These are phyloP conservation scores for Liquidambar formosana DNA, from an alignment of 164 flowering plant genomes.

Conservation along the genomic window DNA sequence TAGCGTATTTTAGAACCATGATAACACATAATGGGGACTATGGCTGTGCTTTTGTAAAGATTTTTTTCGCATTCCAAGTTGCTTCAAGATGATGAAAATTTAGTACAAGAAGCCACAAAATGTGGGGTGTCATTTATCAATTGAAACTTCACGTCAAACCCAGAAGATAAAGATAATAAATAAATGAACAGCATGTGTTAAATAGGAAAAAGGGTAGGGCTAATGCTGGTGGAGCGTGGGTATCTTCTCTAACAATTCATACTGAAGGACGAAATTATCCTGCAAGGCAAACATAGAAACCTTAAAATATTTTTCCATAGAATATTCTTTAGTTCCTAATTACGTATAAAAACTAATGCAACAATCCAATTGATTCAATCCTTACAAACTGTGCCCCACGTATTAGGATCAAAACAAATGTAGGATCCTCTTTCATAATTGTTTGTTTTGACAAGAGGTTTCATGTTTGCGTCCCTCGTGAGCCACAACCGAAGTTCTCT, in stretches of 20 bases:
- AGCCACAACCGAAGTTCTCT: slow-evolving; percentile 38
- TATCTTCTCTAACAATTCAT: slow-evolving; percentile 41
- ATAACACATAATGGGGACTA: too few relatives aligned
- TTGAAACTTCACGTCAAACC: too few relatives aligned
- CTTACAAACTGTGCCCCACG: slow-evolving; percentile 41
- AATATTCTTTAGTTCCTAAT: neutral
- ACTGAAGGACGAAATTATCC: slow-evolving; percentile 43
- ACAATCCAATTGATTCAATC: slow-evolving; percentile 12
- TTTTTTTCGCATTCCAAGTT: too few relatives aligned
- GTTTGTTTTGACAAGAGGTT: slow-evolving; percentile 36
- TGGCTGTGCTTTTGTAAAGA: too few relatives aligned
- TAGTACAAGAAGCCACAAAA: too few relatives aligned
- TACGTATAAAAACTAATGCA: neutral
- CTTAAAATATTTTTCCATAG: neutral
- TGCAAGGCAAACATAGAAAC: slow-evolving; percentile 15
- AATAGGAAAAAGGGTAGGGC: neutral
- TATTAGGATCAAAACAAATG: slow-evolving; percentile 40
- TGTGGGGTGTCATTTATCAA: too few relatives aligned
- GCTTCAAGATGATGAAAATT: too few relatives aligned
- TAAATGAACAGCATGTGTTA: too few relatives aligned
- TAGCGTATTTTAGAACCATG: too few relatives aligned
- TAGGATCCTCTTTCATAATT: slow-evolving; percentile 46
- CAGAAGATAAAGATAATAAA: too few relatives aligned
- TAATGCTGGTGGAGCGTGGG: slow-evolving; percentile 35
- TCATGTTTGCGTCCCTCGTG: slow-evolving; percentile 22